A percentile compares a stretch with the other conserved stretches of the same genome.
Evolutionary conservation across 2,329 filamentous ascomycete species (phyloP).

Genomic region (Cladophialophora exuberans): DNA sequence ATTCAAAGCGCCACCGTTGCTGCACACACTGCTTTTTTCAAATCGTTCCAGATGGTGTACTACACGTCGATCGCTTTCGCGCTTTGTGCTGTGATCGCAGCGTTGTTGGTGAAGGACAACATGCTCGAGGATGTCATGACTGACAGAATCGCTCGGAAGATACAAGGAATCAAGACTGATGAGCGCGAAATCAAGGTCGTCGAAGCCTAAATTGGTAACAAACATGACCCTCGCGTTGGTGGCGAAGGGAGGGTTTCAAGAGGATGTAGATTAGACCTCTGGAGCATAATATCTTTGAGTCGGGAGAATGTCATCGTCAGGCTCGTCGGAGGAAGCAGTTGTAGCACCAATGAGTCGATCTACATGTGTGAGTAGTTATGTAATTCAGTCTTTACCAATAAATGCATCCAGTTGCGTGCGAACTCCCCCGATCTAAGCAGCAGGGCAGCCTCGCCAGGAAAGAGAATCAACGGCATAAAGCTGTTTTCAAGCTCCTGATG

Average conservation of each 20-base stretch:
- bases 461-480: neutral
- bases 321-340: neutral
- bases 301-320: neutral
- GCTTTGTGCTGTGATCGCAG: neutral
- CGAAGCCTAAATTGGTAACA: constrained; percentile 10
- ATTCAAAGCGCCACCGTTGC: constrained; percentile 1
- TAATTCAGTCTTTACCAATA: constrained; percentile 1
- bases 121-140: constrained; percentile 3
- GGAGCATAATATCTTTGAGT: neutral
- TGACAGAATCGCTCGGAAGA: constrained; percentile 1
- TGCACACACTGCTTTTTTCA: constrained; percentile 5
- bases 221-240: constrained; percentile 4
- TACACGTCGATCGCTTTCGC: constrained; percentile 4
- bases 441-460: neutral
- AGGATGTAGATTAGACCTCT: neutral
- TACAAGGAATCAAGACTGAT: constrained; percentile 7
- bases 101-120: neutral
- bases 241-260: neutral
- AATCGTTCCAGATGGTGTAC: constrained; percentile 8
- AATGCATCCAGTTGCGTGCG: constrained; percentile 3
- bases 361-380: neutral
- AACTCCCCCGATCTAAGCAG: neutral
- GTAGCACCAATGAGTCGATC: neutral
- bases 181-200: constrained; percentile 6
- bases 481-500: neutral